Base-by-base conservation (phyloP, 768 basidiomycete genomes). In the Rhodotorula kratochvilovae region DNA sequence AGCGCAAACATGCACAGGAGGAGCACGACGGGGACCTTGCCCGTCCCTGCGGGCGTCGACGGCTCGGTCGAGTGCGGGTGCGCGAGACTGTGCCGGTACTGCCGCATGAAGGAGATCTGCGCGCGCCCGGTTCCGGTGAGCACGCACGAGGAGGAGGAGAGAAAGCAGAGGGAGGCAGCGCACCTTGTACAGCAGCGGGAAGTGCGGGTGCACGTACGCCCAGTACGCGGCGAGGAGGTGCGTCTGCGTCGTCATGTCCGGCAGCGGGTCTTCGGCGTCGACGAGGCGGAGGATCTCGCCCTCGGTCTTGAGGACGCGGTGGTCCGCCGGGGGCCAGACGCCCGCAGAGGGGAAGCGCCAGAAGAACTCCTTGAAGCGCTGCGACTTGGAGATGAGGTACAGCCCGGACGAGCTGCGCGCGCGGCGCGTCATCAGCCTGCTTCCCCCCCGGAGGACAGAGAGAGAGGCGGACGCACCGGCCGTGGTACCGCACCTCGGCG, bases 1-100 rank as follows among this genome's bases (percentile, higher is more conserved):
- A 90, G 83, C 27, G 92, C 84, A 77, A 88, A 91, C 86, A 94
- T 92, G n/a, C 86, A 85, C 36, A 93, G 84, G 6, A 94, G 83
- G 21, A 92, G 84, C 7, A 92, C 83, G 12, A 85, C 80, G 6
- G 90, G 76, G 29, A 78, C 74, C 42, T 76, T 75, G n/a, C 76
- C 75, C 53, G 54, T 45, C 10, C 69, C 73, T 21, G 66, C 63
- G 8, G 75, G 61, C 29, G 46, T 67, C 35, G 60, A 54, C 33
- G 69, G 65, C 31, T 66, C 73, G 27, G 45, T 39, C 56, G 69
- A 57, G 57, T 74, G 46, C 31, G 62, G 70, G 39, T 75, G 72
- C 11, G 66, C 64, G 48, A 77, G 69, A 7, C 61, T 53, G 66
- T 75, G 70, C 5, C 75, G 71, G 66, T 77, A 77, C 54, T 76